Evolutionary conservation across 805 yeast species (phyloP).

Genomic region (Metahyphopichia silvanorum): DNA sequence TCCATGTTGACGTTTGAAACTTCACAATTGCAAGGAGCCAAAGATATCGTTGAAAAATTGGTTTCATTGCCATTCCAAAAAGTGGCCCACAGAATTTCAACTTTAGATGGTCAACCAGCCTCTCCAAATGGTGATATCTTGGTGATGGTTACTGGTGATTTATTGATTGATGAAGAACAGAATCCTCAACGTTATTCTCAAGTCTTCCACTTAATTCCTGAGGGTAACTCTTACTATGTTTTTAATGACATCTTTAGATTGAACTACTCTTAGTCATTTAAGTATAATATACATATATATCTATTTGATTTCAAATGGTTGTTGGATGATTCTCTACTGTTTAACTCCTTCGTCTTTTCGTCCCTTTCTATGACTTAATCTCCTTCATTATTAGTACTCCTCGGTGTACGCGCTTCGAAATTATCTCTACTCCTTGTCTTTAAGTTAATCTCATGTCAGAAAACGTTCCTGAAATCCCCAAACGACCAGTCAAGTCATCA

Average conservation of each 20-base stretch:
- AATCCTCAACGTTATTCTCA: conserved; percentile 96
- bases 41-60: conserved; percentile 88
- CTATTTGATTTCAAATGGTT: no score
- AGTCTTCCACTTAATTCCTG: conserved; percentile 95
- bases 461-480: conserved; percentile 22
- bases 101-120: conserved; percentile 97
- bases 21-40: conserved; percentile 91
- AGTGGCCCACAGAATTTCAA: conserved; percentile 89
- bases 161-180: conserved; percentile 88
- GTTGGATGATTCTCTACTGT: no score
- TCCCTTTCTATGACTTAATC: no score
- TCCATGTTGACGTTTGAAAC: conserved; percentile 98
- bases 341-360: no score
- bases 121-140: conserved; percentile 88
- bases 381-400: no score
- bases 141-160: conserved; percentile 97
- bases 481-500: conserved; percentile 18
- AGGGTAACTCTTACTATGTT: conserved; percentile 85
- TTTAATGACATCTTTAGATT: conserved; percentile 96
- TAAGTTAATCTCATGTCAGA: conserved; percentile 1
- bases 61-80: conserved; percentile 86
- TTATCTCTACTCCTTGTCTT: background rate
- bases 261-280: conserved; percentile 69
- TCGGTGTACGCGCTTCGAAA: no score
- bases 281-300: no score